Conservation (phyloP, 1,139 yeast species). For the Nakaseomyces kungkrabaensis region DNA sequence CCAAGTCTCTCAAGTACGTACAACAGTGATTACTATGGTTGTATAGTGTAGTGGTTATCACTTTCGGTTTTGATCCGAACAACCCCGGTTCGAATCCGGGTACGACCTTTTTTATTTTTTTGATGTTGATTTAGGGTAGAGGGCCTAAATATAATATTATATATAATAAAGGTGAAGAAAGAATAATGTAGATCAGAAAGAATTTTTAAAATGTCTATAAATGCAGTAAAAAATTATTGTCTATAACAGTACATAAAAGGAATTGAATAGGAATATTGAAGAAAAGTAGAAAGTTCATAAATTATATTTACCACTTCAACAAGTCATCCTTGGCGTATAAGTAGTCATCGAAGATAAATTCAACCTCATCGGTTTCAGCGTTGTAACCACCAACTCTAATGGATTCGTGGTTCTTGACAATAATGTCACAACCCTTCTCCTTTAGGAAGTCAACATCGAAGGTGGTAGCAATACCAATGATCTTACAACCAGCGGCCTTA, state of each 20-base stretch:
- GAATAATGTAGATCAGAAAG: neutral
- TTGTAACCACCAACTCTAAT: slow-evolving; percentile 34
- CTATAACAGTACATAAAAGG: neutral
- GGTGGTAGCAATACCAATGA: slow-evolving; percentile 76
- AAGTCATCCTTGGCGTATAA: slow-evolving; percentile 30
- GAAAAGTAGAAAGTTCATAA: neutral
- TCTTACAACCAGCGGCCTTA: slow-evolving; percentile 72
- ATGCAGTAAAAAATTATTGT: neutral
- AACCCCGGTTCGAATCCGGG: slow-evolving; percentile 97
- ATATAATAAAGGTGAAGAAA: neutral
- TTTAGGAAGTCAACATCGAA: slow-evolving; percentile 60
- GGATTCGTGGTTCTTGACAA: slow-evolving; percentile 57
- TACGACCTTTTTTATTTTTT: slow-evolving; percentile 50
- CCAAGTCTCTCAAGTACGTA: no score
- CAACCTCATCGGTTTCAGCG: slow-evolving; percentile 29
- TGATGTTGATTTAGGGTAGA: neutral
- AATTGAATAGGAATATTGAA: neutral
- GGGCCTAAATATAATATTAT: no score
- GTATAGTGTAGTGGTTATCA: slow-evolving; percentile 59
- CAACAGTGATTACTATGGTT: slow-evolving; percentile 1
- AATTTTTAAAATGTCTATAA: neutral
- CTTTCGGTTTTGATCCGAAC: slow-evolving; percentile 67
- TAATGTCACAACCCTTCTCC: slow-evolving; percentile 71
- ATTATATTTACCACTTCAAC: slow-evolving; percentile 22
- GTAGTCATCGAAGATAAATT: slow-evolving; percentile 30